Evolutionary conservation across 768 basidiomycete genomes (phyloP).

Genomic region (Daedalea quercina): DNA sequence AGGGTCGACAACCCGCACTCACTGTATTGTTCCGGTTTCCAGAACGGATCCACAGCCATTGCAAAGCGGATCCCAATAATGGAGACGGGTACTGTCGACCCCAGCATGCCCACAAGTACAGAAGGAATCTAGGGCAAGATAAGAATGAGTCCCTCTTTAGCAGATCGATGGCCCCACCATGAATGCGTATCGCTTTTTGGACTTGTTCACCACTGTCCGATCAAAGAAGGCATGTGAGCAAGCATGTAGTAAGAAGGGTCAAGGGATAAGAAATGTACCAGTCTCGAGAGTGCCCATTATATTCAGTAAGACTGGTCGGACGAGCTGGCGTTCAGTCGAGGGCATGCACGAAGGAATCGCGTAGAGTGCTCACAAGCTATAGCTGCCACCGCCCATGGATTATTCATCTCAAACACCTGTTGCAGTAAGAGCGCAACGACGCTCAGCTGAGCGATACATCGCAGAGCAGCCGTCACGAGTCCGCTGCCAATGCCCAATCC

Average conservation of each 20-base stretch:
- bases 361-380: conserved; percentile 54
- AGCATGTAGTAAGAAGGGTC: not conserved
- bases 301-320: conserved; percentile 54
- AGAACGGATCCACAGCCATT: conserved; percentile 73
- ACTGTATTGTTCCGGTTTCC: conserved; percentile 82
- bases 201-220: conserved; percentile 65
- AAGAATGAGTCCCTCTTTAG: too few species aligned
- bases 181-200: conserved; percentile 59
- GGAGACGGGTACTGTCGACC: conserved; percentile 75
- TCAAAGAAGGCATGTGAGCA: too few species aligned
- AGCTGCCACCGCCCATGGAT: conserved; percentile 65
- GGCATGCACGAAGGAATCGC: not conserved
- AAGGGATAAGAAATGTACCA: conserved; percentile 35
- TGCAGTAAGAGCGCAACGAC: conserved; percentile 66
- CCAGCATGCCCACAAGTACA: conserved; percentile 61
- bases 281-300: conserved; percentile 73
- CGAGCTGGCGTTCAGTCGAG: not conserved
- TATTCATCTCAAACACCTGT: conserved; percentile 68
- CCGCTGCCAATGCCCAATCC: conserved; percentile 64
- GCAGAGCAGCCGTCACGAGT: conserved; percentile 58
- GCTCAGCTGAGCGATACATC: conserved; percentile 76
- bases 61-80: conserved; percentile 70
- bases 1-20: conserved; percentile 17
- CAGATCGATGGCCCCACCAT: too few species aligned
- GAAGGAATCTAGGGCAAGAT: conserved; percentile 45